Base-by-base conservation (phyloP, 495 filamentous ascomycete species). In the Aspergillus ellipticus region DNA sequence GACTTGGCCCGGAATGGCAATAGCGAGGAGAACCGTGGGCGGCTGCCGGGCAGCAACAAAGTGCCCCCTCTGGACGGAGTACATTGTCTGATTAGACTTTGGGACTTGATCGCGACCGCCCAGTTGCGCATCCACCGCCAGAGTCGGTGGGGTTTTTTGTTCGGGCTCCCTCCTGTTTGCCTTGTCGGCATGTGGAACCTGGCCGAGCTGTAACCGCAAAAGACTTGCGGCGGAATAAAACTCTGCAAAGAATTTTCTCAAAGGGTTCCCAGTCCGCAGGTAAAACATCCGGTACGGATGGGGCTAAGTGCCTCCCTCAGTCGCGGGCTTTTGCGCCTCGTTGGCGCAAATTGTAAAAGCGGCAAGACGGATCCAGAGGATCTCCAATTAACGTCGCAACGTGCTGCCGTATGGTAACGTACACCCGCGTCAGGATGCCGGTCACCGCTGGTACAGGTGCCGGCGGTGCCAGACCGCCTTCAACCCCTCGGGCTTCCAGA, bases 381-480 rank as follows among this genome's bases (percentile, higher is more conserved):
- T 72, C 69, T 66, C 55, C 69, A 59, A 64, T 59, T 70, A 68
- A 62, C 51, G 63, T 49, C 13, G 29, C 35, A 51, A 50, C 26
- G 28, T 26, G 26, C 51, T 29, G 46, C 43, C 10, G 71, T 67
- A 59, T 55, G 54, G 66, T 68, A 65, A 19, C 29, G 57, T 64
- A 63, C 45, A 24, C 28, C 48, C 43, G 31, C 24, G 16, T 54
- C 58, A 59, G 28, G 45, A 54, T 60, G 52, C 53, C 43, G 49
- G 61, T 63, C 60, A 63, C 56, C 54, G 46, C 47, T 45, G 13
- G n/a, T 51, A 61, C 45, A 9, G 24, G 24, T 4, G 49, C 19
- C 26, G 42, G 21, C 50, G 52, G 42, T 52, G 33, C 26, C 51
- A 58, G 55, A 60, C 61, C 57, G 53, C 55, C 53, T 42, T 22